Base-by-base conservation (phyloP, 768 basidiomycete genomes). In the Pseudohyphozyma bogoriensis region DNA sequence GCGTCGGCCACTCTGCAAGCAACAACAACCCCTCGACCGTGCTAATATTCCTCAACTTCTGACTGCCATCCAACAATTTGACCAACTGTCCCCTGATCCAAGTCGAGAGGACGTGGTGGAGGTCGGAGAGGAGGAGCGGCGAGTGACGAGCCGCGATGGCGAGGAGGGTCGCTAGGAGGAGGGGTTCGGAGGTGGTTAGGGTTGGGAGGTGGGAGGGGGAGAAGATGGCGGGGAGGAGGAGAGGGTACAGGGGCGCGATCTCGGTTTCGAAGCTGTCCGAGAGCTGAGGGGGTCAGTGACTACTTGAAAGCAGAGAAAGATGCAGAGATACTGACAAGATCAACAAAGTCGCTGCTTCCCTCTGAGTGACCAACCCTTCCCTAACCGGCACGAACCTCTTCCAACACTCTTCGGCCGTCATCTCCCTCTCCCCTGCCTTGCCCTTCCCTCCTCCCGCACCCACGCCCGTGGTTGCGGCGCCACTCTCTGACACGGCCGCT, bases 11-110 rank as follows among this genome's bases (percentile, higher is more conserved):
- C 45, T 65, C 64, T 1, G 65, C 64, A 31, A 70, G 54, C 4
- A 70, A 55, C 3, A 70, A 45, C 11, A 68, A 51, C 24, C 60
- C 66, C 35, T 70, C 69, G 36, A 70, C 69, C n/a, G 60, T 63
- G 28, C 66, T 65, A 40, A 70, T 65, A 29, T 58, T 54, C 2
- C 64, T 49, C 45, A 64, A 55, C 32, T 58, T 57, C 16, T 64
- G 63, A 2, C 51, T 44, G 5, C 64, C 64, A 50, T 68, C 64
- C 49, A 64, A 57, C 0, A 58, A 26, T 5, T 51, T 53, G 47
- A 68, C 60, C 12, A 65, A 59, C 33, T 58, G 57, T 31, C 44
- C 54, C 1, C 55, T 51, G 54, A 58, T 56, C 51, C 55, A 59
- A 26, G 61, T 54, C n/a, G 64, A 53, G 36, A 61, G 47, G 29